A percentile compares a stretch with the other conserved stretches of the same genome.
Evolutionary conservation across 1,284 basidiomycete genomes (phyloP).

Genomic region (Ustilago cynodontis): DNA sequence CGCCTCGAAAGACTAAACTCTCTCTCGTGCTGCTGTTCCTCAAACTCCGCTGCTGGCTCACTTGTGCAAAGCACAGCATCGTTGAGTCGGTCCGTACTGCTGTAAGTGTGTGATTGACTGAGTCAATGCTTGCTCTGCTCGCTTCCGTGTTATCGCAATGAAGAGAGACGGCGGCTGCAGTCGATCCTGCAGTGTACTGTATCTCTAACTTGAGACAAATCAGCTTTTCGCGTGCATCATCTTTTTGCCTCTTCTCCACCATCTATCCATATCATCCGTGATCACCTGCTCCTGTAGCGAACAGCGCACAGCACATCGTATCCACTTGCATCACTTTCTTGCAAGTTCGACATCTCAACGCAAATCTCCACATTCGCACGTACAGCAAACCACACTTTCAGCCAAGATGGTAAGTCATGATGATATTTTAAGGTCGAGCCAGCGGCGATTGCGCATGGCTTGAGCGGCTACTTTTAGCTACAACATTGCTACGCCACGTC

Average conservation of each 20-base stretch:
- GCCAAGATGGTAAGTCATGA: conserved; percentile 37
- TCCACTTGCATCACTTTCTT: conserved; percentile 13
- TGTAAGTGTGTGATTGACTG: neutral
- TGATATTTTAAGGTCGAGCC: neutral
- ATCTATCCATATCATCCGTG: conserved; percentile 11
- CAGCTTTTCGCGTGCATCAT: conserved; percentile 1
- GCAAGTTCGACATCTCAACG: conserved; percentile 11
- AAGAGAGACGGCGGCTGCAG: neutral
- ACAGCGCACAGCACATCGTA: conserved; percentile 1
- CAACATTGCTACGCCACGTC: neutral
- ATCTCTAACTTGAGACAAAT: conserved; percentile 16
- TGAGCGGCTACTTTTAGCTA: no score
- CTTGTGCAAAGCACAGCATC: neutral
- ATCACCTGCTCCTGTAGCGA: conserved; percentile 5
- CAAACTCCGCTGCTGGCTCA: conserved; percentile 1
- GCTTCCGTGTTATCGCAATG: conserved; percentile 1
- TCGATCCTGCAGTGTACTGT: neutral
- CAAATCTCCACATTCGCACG: neutral
- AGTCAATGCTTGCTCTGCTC: conserved; percentile 1
- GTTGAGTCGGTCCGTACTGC: neutral
- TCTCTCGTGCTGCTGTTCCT: neutral
- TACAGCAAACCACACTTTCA: conserved; percentile 14
- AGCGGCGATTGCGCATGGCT: neutral
- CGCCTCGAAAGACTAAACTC: neutral
- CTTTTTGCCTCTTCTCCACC: conserved; percentile 3